Evolutionary conservation across 2,329 filamentous ascomycete genomes (phyloP).

Genomic region (Trichoderma sp.): DNA sequence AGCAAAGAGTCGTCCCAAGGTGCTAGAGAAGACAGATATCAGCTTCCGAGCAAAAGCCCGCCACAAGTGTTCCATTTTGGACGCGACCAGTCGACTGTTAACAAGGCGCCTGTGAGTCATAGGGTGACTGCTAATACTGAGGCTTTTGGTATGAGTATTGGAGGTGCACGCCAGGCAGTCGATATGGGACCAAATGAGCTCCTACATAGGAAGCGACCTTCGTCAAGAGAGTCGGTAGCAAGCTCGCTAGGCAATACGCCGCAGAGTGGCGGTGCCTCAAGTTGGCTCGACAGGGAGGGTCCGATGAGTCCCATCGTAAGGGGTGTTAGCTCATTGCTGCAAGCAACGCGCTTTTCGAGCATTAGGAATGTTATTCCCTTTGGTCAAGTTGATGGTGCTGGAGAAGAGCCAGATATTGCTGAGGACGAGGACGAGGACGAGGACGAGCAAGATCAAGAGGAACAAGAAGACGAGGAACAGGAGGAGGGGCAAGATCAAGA

Average conservation of each 20-base stretch:
- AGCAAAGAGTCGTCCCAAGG: slow-evolving; percentile 36
- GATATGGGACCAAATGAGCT: slow-evolving; percentile 27
- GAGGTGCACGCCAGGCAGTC: slow-evolving; percentile 25
- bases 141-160: background rate
- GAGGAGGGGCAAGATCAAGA: background rate
- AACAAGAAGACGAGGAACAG: slow-evolving; percentile 14
- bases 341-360: slow-evolving; percentile 25
- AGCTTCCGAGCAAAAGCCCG: slow-evolving; percentile 32
- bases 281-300: slow-evolving; percentile 41
- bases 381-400: slow-evolving; percentile 21
- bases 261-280: slow-evolving; percentile 40
- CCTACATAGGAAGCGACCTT: background rate
- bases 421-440: background rate
- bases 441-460: slow-evolving; percentile 18
- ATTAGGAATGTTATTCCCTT: slow-evolving; percentile 2
- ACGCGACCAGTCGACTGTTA: slow-evolving; percentile 18
- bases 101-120: slow-evolving; percentile 27
- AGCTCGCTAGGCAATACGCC: slow-evolving; percentile 35
- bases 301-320: slow-evolving; percentile 37
- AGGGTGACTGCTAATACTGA: slow-evolving; percentile 9
- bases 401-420: slow-evolving; percentile 25
- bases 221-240: slow-evolving; percentile 29
- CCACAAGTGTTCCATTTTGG: slow-evolving; percentile 24
- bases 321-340: slow-evolving; percentile 35
- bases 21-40: slow-evolving; percentile 27